These are phyloP conservation scores for Pichia sporocuriosa DNA, from an alignment of 805 yeast genomes.

Conservation along the genomic window DNA sequence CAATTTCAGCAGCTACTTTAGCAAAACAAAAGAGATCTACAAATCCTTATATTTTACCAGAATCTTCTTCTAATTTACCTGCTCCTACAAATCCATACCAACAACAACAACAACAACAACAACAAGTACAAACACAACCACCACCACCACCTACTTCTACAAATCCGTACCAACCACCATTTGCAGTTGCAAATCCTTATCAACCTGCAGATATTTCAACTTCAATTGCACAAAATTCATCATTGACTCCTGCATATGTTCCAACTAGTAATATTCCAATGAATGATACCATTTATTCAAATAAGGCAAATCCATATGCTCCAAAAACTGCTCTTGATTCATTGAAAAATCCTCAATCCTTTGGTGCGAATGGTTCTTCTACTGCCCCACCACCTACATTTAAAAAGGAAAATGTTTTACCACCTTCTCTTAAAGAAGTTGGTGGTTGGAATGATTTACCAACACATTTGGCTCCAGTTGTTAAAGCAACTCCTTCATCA, in stretches of 20 bases:
- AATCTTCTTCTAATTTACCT: too few species aligned
- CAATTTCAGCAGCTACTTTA: too few species aligned
- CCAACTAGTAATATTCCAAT: conserved; percentile 3
- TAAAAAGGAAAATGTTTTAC: conserved; percentile 10
- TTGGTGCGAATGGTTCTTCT: conserved; percentile 11
- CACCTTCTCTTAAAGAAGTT: conserved; percentile 34
- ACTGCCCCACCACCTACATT: conserved; percentile 23
- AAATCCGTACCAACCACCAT: too few species aligned
- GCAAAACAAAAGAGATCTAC: too few species aligned
- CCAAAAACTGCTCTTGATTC: conserved; percentile 32
- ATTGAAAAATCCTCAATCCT: conserved; percentile 14
- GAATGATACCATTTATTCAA: conserved; percentile 9
- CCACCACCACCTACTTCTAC: background rate
- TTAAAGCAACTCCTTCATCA: conserved; percentile 12
- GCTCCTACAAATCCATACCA: too few species aligned
- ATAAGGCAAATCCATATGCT: conserved; percentile 30
- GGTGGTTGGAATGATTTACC: conserved; percentile 76
- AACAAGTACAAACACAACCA: conserved; percentile 8
- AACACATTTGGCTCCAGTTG: conserved; percentile 31
- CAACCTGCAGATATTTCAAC: too few species aligned
- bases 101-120: conserved; percentile 2
- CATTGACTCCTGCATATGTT: background rate
- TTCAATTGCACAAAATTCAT: background rate
- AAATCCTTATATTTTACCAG: too few species aligned
- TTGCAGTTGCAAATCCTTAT: conserved; percentile 1